Conservation (phyloP, 768 basidiomycete species). For the Tephrocybe sp. region DNA sequence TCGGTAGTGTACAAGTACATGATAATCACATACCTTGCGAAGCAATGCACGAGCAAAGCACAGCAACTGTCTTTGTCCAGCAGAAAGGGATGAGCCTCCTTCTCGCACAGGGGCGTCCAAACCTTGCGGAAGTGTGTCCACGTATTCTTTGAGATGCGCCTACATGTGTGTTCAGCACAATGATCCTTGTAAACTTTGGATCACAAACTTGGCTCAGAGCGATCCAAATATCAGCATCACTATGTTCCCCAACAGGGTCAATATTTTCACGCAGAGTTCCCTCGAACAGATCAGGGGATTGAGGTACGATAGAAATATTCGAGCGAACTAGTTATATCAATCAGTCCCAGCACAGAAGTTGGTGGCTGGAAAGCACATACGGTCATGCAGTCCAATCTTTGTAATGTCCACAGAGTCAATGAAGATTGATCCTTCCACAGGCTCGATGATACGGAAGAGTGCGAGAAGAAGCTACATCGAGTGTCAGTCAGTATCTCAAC, state of each 20-base stretch:
- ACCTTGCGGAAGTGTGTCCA: conserved; percentile 61
- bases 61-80: conserved; percentile 84
- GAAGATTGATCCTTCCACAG: conserved; percentile 58
- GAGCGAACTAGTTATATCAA: conserved; percentile 54
- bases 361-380: conserved; percentile 33
- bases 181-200: neutral
- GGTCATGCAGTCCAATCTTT: conserved; percentile 69
- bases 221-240: conserved; percentile 83
- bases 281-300: conserved; percentile 69
- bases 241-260: conserved; percentile 74
- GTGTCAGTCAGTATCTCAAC: neutral
- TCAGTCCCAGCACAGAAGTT: neutral
- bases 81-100: conserved; percentile 76
- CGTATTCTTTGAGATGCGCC: conserved; percentile 67
- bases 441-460: conserved; percentile 76
- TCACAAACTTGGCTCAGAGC: conserved; percentile 64
- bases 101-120: conserved; percentile 75
- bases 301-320: conserved; percentile 83
- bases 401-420: conserved; percentile 80
- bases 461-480: conserved; percentile 55
- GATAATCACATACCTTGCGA: conserved; percentile 49
- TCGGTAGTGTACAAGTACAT: neutral
- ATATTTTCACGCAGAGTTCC: conserved; percentile 84
- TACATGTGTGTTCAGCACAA: conserved; percentile 21
- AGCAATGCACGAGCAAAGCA: conserved; percentile 87